These are phyloP conservation scores for Hyaloperonospora arabidopsidis DNA, from an alignment of 352 stramenopile species.

Conservation along the genomic window DNA sequence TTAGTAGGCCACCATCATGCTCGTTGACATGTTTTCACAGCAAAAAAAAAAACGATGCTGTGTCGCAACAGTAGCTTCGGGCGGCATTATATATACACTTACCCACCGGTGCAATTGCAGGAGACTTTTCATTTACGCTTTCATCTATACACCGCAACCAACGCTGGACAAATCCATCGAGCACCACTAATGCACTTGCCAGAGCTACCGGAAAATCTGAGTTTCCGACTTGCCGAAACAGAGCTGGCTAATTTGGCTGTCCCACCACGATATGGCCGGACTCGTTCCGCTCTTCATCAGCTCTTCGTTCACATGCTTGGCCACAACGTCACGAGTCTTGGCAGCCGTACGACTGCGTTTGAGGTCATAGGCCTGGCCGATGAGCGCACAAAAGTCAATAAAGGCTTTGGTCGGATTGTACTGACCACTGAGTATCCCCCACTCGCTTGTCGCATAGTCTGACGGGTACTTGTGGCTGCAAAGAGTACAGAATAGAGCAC, in stretches of 20 bases:
- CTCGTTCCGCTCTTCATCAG: slow-evolving; percentile 41
- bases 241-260: slow-evolving; percentile 50
- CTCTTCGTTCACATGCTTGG: slow-evolving; percentile 56
- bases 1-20: no score
- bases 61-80: no score
- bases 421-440: slow-evolving; percentile 90
- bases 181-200: no score
- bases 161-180: no score
- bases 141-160: no score
- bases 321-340: slow-evolving; percentile 57
- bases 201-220: slow-evolving; percentile 55
- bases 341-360: slow-evolving; percentile 89
- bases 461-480: slow-evolving; percentile 96
- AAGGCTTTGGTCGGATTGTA: slow-evolving; percentile 98
- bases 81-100: no score
- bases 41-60: no score
- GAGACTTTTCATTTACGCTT: no score
- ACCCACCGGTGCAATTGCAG: no score
- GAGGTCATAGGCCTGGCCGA: slow-evolving; percentile 93
- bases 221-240: slow-evolving; percentile 79
- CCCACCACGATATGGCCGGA: slow-evolving; percentile 46
- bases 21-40: no score
- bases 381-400: slow-evolving; percentile 88
- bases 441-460: slow-evolving; percentile 97
- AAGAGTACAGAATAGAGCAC: no score